Percentiles rank a stretch among this genome's conserved stretches.
These are phyloP conservation scores for Lathyrus tuberosus DNA, from an alignment of 306 rosid genomes.

Conservation along the genomic window DNA sequence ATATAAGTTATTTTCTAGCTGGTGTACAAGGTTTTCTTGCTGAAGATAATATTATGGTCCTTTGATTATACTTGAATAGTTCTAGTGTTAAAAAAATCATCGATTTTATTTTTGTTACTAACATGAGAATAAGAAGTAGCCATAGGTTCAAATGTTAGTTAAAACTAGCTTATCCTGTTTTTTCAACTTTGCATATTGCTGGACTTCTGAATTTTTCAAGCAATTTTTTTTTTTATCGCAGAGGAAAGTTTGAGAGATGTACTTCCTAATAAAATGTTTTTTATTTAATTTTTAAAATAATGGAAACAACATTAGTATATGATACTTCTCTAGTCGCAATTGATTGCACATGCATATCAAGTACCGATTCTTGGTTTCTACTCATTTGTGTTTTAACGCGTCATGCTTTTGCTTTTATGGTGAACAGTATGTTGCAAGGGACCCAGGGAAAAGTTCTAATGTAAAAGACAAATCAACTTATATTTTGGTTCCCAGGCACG, in stretches of 20 bases:
- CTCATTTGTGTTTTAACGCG: conserved; percentile 11
- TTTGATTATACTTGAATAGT: not conserved
- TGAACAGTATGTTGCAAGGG: conserved; percentile 71
- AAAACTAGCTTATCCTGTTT: not conserved
- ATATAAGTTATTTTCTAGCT: not conserved
- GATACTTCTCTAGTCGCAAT: conserved; percentile 10
- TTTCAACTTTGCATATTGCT: conserved; percentile 7
- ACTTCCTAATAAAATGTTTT: conserved; percentile 4
- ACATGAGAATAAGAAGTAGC: not conserved
- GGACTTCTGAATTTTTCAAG: conserved; percentile 2
- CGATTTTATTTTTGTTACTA: not conserved
- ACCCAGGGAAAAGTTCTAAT: conserved; percentile 49
- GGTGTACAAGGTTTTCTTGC: conserved; percentile 3
- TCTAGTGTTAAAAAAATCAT: not conserved
- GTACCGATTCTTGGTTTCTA: conserved; percentile 2
- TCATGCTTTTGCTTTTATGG: conserved; percentile 32
- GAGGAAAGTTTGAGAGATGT: not conserved
- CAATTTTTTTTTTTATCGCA: not conserved
- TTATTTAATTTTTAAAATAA: conserved; percentile 5
- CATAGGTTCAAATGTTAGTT: not conserved
- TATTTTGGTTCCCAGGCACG: conserved; percentile 51
- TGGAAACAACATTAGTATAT: conserved; percentile 6
- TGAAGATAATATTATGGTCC: conserved; percentile 13
- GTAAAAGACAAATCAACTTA: conserved; percentile 54
- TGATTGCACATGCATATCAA: conserved; percentile 1